phyloP scores from a whole-genome alignment of 1,284 basidiomycete genomes.

The Anthracocystis setariae region DNA sequence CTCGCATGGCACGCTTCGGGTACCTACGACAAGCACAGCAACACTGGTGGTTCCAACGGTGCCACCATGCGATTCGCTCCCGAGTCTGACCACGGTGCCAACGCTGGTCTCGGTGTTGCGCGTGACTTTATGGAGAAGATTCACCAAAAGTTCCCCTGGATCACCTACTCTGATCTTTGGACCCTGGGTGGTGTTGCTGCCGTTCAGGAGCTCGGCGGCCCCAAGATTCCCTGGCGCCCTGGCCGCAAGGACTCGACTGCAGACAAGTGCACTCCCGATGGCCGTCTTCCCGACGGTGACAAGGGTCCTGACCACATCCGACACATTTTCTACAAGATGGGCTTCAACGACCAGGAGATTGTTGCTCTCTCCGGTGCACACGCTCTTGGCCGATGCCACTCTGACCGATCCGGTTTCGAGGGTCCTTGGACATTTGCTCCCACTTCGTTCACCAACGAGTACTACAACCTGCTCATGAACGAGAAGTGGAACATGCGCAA shows the following conservation, averaged over 20 bases:
- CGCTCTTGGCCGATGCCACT: constrained; percentile 92
- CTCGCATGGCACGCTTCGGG: constrained; percentile 88
- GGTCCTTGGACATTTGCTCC: constrained; percentile 70
- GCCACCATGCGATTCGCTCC: constrained; percentile 66
- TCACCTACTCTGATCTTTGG: constrained; percentile 67
- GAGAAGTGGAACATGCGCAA: constrained; percentile 83
- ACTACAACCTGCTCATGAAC: constrained; percentile 84
- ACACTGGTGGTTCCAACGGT: constrained; percentile 78
- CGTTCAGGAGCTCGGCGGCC: constrained; percentile 74
- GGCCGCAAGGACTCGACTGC: constrained; percentile 67
- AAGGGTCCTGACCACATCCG: constrained; percentile 87
- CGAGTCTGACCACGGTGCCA: constrained; percentile 80
- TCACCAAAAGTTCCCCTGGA: constrained; percentile 73
- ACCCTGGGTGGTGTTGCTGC: constrained; percentile 71
- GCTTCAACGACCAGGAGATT: constrained; percentile 82
- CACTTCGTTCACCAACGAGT: constrained; percentile 87
- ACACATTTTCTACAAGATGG: constrained; percentile 71
- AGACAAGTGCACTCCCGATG: constrained; percentile 79
- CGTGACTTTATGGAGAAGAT: constrained; percentile 86
- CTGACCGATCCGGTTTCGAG: constrained; percentile 69
- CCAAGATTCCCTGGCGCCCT: constrained; percentile 69
- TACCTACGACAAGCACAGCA: constrained; percentile 78
- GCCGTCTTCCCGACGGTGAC: constrained; percentile 89
- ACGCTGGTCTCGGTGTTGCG: constrained; percentile 84
- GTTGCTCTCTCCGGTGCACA: constrained; percentile 94